Evolutionary conservation across 129 eudicot species (phyloP).

Genomic region (Helianthus annuus): DNA sequence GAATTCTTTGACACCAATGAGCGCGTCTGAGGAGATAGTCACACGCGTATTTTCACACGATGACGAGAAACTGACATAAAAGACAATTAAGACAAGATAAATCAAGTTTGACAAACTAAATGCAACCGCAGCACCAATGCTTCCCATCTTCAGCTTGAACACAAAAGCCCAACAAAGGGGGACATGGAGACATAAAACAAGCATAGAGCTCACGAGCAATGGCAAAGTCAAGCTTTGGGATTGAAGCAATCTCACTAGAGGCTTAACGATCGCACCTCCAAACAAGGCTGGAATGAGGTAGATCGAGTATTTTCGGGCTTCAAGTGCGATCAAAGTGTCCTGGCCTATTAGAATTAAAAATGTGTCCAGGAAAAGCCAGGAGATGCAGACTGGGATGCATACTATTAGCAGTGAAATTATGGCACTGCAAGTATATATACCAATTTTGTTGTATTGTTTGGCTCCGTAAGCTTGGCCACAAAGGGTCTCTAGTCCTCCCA

Average conservation of each 20-base stretch:
- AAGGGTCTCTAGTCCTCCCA: slow-evolving; percentile 72
- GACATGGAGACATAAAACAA: slow-evolving; percentile 49
- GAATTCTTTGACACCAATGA: slow-evolving; percentile 53
- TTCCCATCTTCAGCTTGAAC: slow-evolving; percentile 56
- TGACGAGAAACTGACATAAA: slow-evolving; percentile 47
- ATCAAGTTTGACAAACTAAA: slow-evolving; percentile 59
- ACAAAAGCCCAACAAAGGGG: slow-evolving; percentile 68
- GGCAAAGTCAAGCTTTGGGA: slow-evolving; percentile 61
- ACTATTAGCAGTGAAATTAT: slow-evolving; percentile 56
- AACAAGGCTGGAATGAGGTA: slow-evolving; percentile 65
- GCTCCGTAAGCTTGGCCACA: slow-evolving; percentile 92
- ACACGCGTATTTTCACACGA: slow-evolving; percentile 44
- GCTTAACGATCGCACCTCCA: slow-evolving; percentile 54
- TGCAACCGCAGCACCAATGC: slow-evolving; percentile 64
- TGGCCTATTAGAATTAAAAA: slow-evolving; percentile 55
- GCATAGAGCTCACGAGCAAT: slow-evolving; percentile 47
- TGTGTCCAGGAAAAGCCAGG: slow-evolving; percentile 66
- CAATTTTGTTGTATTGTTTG: slow-evolving; percentile 51
- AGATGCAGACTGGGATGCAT: slow-evolving; percentile 51
- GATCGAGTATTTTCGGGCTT: slow-evolving; percentile 52
- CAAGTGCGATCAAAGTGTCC: slow-evolving; percentile 61
- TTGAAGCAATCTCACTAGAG: slow-evolving; percentile 60
- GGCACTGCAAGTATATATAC: slow-evolving; percentile 54
- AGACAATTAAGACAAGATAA: slow-evolving; percentile 36
- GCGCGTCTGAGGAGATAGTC: slow-evolving; percentile 44